Evolutionary conservation across 2,329 filamentous ascomycete genomes (phyloP).

Genomic region (Neonectria sp.): DNA sequence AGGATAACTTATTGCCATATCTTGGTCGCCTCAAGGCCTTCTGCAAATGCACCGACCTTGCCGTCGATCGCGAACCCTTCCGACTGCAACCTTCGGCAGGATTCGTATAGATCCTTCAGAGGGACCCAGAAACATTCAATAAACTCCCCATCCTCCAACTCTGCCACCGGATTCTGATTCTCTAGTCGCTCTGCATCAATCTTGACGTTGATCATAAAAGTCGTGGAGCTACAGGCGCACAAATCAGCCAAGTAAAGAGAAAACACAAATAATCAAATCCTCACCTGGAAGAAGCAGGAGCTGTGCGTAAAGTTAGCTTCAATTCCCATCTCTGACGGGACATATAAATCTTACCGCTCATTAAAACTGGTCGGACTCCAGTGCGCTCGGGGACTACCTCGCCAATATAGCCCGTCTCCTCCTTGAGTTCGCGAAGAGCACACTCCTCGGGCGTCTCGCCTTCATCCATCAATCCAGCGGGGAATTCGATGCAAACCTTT

Average conservation of each 20-base stretch:
- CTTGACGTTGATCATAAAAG: slow-evolving; percentile 79
- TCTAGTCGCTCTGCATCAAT: slow-evolving; percentile 78
- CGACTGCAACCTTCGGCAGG: slow-evolving; percentile 76
- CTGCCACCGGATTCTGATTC: slow-evolving; percentile 78
- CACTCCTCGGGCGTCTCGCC: slow-evolving; percentile 74
- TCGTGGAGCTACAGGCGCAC: slow-evolving; percentile 69
- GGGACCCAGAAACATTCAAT: slow-evolving; percentile 84
- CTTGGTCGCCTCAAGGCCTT: slow-evolving; percentile 82
- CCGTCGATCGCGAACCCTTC: slow-evolving; percentile 86
- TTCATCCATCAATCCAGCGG: slow-evolving; percentile 74
- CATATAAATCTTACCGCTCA: slow-evolving; percentile 12
- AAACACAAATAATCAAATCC: background rate
- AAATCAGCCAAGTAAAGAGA: background rate
- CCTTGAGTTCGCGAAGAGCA: slow-evolving; percentile 74
- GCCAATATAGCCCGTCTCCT: slow-evolving; percentile 78
- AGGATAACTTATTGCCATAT: slow-evolving; percentile 31
- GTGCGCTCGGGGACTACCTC: slow-evolving; percentile 50
- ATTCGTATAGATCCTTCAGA: slow-evolving; percentile 73
- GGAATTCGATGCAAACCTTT: slow-evolving; percentile 73
- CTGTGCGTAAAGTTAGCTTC: slow-evolving; percentile 75
- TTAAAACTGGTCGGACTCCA: slow-evolving; percentile 14
- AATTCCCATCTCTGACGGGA: slow-evolving; percentile 53
- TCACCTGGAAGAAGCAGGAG: slow-evolving; percentile 66
- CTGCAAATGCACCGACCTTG: slow-evolving; percentile 81
- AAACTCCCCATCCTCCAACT: slow-evolving; percentile 85